Evolutionary conservation across 2,329 filamentous ascomycete genomes (phyloP).

Genomic region (Coniochaeta prunicola): DNA sequence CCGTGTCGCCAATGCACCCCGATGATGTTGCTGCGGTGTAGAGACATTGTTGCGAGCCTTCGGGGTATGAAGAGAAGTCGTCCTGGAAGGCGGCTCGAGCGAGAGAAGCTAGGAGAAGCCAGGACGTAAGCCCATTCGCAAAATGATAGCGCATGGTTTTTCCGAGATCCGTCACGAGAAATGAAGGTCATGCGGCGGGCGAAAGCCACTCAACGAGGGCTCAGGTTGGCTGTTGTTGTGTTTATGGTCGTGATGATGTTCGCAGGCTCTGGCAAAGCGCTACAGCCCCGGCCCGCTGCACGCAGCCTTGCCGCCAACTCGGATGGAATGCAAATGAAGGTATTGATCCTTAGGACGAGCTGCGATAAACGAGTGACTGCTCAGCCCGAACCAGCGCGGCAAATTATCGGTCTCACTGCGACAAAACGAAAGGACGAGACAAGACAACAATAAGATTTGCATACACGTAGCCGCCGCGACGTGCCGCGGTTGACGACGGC

Average conservation of each 20-base stretch:
- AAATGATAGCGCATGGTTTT: slow-evolving; percentile 5
- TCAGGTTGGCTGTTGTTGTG: neutral
- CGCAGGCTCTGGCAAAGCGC: neutral
- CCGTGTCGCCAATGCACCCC: slow-evolving; percentile 31
- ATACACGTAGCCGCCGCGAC: neutral
- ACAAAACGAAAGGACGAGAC: neutral
- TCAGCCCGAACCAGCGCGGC: neutral
- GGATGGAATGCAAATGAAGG: neutral
- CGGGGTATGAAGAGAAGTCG: slow-evolving; percentile 37
- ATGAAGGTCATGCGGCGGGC: neutral
- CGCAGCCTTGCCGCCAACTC: neutral
- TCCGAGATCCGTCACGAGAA: neutral
- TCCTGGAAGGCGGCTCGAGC: slow-evolving; percentile 20
- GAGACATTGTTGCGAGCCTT: slow-evolving; percentile 34
- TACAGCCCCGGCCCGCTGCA: neutral
- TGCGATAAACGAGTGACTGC: neutral
- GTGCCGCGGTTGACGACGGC: neutral
- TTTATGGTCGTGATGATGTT: neutral
- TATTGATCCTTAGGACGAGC: neutral
- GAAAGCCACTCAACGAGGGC: neutral
- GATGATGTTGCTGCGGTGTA: slow-evolving; percentile 29
- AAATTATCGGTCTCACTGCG: neutral
- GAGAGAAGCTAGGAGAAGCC: slow-evolving; percentile 18
- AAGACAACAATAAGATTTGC: neutral
- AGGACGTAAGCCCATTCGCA: slow-evolving; percentile 12